Evolutionary conservation across 345 rosid genomes (phyloP).

Genomic region (Crucihimalaya himalaica): DNA sequence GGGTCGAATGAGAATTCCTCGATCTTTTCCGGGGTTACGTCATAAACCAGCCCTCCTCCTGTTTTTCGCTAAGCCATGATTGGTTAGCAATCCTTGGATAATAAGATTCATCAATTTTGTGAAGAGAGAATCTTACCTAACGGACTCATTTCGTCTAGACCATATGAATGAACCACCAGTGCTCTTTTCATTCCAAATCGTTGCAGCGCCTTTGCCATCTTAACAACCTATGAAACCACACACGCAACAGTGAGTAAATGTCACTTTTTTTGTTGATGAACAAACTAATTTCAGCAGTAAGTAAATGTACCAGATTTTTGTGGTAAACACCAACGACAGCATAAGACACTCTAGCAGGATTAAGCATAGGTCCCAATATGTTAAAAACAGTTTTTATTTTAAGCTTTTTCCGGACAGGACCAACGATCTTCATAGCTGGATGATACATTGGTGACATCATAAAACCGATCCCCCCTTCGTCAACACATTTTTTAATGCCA

Average conservation of each 20-base stretch:
- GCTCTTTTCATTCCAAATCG: conserved; percentile 92
- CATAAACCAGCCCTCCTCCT: conserved; percentile 80
- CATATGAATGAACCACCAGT: conserved; percentile 90
- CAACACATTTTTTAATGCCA: conserved; percentile 74
- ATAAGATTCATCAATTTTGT: conserved; percentile 6
- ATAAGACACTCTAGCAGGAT: conserved; percentile 80
- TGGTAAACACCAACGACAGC: conserved; percentile 92
- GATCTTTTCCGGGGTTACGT: conserved; percentile 67
- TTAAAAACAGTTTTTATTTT: conserved; percentile 87
- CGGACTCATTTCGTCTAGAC: conserved; percentile 97
- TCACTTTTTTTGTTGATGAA: background rate
- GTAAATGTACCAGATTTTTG: conserved; percentile 63
- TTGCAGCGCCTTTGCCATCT: conserved; percentile 93
- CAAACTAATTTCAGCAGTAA: conserved; percentile 2
- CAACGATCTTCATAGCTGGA: conserved; percentile 89
- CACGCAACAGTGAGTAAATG: background rate
- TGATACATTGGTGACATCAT: conserved; percentile 92
- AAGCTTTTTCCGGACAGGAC: conserved; percentile 81
- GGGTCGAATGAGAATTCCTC: conserved; percentile 87
- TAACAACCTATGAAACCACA: conserved; percentile 59
- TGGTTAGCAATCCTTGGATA: background rate
- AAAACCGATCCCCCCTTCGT: conserved; percentile 86
- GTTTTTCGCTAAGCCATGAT: conserved; percentile 16
- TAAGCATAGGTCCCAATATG: conserved; percentile 87
- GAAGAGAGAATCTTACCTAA: conserved; percentile 69